Conservation (phyloP, 306 rosid species). For the Fragaria nilgerrensis region DNA sequence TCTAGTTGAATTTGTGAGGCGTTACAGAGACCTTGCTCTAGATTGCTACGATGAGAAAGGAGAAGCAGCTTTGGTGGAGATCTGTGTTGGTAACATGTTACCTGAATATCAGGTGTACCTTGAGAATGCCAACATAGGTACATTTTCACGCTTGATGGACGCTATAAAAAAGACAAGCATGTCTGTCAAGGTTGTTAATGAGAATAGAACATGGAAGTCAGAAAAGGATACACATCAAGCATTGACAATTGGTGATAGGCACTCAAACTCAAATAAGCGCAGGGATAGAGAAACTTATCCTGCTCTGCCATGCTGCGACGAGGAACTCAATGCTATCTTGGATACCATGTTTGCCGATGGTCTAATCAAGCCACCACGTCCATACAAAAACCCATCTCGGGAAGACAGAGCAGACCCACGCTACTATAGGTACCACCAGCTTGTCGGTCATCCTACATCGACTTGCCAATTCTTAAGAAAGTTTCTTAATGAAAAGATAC, state of each 20-base stretch:
- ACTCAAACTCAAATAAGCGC: not conserved
- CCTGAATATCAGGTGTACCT: not conserved
- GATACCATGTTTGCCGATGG: not conserved
- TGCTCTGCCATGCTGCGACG: not conserved
- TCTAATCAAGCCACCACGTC: not conserved
- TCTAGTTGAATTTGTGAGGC: not conserved
- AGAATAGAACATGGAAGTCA: not conserved
- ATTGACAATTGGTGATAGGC: not conserved
- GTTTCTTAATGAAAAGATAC: not conserved
- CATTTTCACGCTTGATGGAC: not conserved
- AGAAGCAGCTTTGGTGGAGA: not conserved
- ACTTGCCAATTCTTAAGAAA: not conserved
- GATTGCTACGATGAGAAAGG: not conserved
- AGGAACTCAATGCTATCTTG: not conserved
- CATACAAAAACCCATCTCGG: not conserved
- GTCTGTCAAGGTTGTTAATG: not conserved
- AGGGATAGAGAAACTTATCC: not conserved
- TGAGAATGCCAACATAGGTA: not conserved
- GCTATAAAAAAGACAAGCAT: not conserved
- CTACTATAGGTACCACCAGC: not conserved
- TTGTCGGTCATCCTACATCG: not conserved
- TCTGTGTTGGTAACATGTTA: not conserved
- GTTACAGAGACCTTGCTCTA: not conserved
- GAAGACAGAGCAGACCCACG: not conserved
- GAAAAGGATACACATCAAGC: not conserved